Base-by-base conservation (phyloP, 2,329 filamentous ascomycete species). In the Verticillium nubilum region DNA sequence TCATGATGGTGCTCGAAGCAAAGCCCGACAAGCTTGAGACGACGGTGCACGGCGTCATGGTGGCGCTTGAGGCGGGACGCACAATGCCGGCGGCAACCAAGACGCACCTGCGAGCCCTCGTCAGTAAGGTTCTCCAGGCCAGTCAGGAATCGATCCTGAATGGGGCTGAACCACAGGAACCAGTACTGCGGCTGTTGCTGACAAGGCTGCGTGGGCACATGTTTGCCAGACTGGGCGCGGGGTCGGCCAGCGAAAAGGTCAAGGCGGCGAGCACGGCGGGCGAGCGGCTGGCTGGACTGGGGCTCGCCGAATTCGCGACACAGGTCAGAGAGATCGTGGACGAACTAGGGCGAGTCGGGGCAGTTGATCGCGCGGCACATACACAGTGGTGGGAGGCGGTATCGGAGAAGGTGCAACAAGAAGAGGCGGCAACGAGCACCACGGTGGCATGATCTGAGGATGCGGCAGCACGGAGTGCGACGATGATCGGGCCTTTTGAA, bases 221-320 rank as follows among this genome's bases (percentile, higher is more conserved):
- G 5, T 77, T 89, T 26, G 78, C 79, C 2, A 81, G 89, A 19
- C 74, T 92, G 29, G 80, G 83, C 50, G 86, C 89, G 4, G 83
- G 79, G 26, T 89, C 86, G 57, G 84, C 86, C 4, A 87, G 82
- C 56, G 90, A 92, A 68, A 86, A 89, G 67, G 85, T 90, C 60
- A 85, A 85, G 66, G 87, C 85, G 13, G 86, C 87, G 0, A 89
- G 84, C 65, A 86, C 81, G 0, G 88, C 88, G 0, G 85, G 84
- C 12, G 89, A 92, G 71, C 86, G 84, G 60, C 79, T 93, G 7
- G 87, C 88, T 0, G 81, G 82, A 2, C 80, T 89, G 19, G 90
- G 90, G 0, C 74, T 93, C 59, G 86, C 86, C 0, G 90, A 93
- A 72, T 92, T 92, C 69, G 86, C 89, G 17, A 82, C 84, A 28